A percentile compares a stretch with the other conserved stretches of the same genome.
phyloP scores from a whole-genome alignment of 176 grass and related monocot species.

The Avena atlantica region DNA sequence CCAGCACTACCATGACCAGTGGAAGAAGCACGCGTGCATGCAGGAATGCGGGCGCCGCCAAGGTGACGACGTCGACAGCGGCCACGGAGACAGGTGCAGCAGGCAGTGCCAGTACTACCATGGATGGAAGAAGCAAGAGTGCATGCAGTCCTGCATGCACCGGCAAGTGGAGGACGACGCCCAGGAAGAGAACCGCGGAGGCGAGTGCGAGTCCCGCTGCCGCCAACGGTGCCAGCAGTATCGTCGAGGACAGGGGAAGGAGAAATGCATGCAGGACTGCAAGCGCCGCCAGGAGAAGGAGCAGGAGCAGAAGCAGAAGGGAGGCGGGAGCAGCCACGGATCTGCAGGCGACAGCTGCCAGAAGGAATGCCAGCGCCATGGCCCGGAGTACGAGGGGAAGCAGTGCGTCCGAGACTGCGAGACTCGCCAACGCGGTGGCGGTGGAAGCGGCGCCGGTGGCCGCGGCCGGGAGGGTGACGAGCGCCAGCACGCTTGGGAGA shows the following conservation, averaged over 20 bases:
- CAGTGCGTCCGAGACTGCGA: conserved; percentile 7
- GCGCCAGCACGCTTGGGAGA: neutral
- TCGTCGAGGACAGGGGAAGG: neutral
- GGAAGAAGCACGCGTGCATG: no score
- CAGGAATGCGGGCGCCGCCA: no score
- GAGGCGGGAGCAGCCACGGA: neutral
- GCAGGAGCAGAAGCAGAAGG: neutral
- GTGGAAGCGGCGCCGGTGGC: neutral
- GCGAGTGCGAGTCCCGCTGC: neutral
- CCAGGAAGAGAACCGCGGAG: neutral
- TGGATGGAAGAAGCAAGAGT: no score
- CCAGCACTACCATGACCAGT: no score
- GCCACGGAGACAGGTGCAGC: no score
- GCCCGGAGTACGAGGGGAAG: neutral
- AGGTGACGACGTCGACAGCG: no score
- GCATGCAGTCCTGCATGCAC: no score
- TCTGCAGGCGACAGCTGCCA: neutral
- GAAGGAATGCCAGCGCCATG: neutral
- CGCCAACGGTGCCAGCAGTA: neutral
- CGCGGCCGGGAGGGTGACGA: conserved; percentile 30
- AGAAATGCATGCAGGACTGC: conserved; percentile 29
- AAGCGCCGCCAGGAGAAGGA: neutral
- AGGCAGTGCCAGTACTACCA: no score
- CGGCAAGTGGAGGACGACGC: no score
- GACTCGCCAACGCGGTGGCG: neutral